A percentile compares a stretch with the other conserved stretches of the same genome.
These are phyloP conservation scores for Phytophthora pseudosyringae DNA, from an alignment of 352 stramenopile genomes.

Conservation along the genomic window DNA sequence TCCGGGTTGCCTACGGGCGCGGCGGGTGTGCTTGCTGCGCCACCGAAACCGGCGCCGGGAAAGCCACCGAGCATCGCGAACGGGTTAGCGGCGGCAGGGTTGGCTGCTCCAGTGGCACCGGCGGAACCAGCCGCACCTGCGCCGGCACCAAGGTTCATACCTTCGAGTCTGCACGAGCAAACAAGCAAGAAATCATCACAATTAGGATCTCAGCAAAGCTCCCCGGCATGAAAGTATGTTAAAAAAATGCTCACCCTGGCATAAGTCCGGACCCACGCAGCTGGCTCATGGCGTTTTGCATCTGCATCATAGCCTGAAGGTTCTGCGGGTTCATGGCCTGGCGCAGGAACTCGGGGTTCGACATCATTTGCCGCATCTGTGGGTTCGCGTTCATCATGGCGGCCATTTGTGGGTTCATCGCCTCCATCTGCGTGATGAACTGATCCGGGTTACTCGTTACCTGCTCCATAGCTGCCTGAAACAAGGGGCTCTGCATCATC, in stretches of 20 bases:
- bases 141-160: constrained; percentile 45
- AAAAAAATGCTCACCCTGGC: constrained; percentile 51
- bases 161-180: constrained; percentile 49
- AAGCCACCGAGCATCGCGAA: constrained; percentile 63
- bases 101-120: constrained; percentile 13
- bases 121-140: constrained; percentile 10
- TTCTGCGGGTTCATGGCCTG: constrained; percentile 91
- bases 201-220: constrained; percentile 9
- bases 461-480: constrained; percentile 84
- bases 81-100: constrained; percentile 44
- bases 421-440: constrained; percentile 87
- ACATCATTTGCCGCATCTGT: constrained; percentile 90
- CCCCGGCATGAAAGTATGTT: background rate
- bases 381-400: constrained; percentile 89
- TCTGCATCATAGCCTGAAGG: constrained; percentile 92
- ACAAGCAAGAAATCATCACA: background rate
- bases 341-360: constrained; percentile 86
- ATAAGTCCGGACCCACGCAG: constrained; percentile 74
- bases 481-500: constrained; percentile 88
- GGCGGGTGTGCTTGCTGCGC: constrained; percentile 25
- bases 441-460: constrained; percentile 82
- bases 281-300: constrained; percentile 90
- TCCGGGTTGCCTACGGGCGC: constrained; percentile 71
- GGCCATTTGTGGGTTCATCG: constrained; percentile 91
- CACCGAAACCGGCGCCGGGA: constrained; percentile 30